phyloP scores from a whole-genome alignment of 2,329 filamentous ascomycete species.

The Chaetoscypha palmicola region DNA sequence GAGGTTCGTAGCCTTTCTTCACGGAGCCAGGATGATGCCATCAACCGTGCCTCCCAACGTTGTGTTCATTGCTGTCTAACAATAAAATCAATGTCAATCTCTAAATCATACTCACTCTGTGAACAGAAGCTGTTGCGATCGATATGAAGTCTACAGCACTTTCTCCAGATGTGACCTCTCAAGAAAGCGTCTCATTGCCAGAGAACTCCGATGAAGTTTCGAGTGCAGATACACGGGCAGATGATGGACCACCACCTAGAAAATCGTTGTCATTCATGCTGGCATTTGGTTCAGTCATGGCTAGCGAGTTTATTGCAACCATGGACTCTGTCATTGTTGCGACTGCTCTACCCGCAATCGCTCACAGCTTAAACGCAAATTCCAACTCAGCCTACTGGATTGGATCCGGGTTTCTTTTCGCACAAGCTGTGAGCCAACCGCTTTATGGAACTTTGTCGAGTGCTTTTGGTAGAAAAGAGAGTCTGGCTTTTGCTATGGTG shows the following conservation, averaged over 20 bases:
- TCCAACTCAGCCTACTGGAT: slow-evolving; percentile 17
- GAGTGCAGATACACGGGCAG: not conserved
- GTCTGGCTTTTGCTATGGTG: slow-evolving; percentile 10
- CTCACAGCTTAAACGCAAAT: slow-evolving; percentile 9
- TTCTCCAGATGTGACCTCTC: no score
- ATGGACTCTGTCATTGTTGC: slow-evolving; percentile 16
- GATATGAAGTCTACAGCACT: not conserved
- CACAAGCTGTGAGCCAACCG: slow-evolving; percentile 15
- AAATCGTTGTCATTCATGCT: slow-evolving; percentile 12
- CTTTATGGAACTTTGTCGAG: slow-evolving; percentile 13
- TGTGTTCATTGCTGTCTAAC: no score
- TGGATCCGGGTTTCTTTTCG: slow-evolving; percentile 16
- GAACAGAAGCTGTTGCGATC: not conserved
- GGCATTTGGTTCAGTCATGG: slow-evolving; percentile 11
- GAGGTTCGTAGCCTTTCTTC: no score
- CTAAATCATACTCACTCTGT: not conserved
- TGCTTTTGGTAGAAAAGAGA: slow-evolving; percentile 13
- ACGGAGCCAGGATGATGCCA: no score
- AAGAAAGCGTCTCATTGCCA: not conserved
- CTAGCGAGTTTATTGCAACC: slow-evolving; percentile 12
- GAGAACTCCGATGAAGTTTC: not conserved
- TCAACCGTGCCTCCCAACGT: no score
- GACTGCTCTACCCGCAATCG: slow-evolving; percentile 15
- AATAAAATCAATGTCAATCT: not conserved
- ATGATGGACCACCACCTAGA: not conserved